Evolutionary conservation across 257 asterid species (phyloP), one percentile per base, ranked within the genome.

Genomic region (Sherardia arvensis): DNA sequence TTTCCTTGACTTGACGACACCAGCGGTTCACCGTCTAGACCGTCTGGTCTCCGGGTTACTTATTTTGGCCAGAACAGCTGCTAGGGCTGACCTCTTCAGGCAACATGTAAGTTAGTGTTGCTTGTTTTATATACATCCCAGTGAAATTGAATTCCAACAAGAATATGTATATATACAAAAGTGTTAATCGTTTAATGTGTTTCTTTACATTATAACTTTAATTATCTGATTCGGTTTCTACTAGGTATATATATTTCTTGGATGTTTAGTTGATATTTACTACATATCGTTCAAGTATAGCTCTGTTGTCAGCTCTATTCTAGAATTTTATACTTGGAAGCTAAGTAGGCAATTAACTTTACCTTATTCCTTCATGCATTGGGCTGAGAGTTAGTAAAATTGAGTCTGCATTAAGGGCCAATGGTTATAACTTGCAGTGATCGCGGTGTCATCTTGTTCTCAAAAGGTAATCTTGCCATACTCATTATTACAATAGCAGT

Each of bases 21-120:
- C 71, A 93, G 99, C 99, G 32, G 74, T 93, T 73, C 99, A 93
- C 80, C 85, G 97, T 65, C 72, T 93, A 61, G 99, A 93, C 77
- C 99, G 96, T 64, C 81, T 93, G 77, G 99, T 93, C 64, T 93
- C 99, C 11, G 99, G 99, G 61, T 95, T 93, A 76, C 99, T 93
- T 66, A 93, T 93, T 68, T 68, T 93, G 69, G 99, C 99, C 40
- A 87, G 97, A 78, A 93, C 71, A 71, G 87, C 97, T 69, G 75
- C 86, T 60, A 85, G 78, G 79, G 99, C 99, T 72, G 97, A 93
- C 74, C 69, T 65, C 33, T 93, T 93, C 79, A 77, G 99, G 78
- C 96, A 93, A 73, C 94, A 93, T 87, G 99, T 85, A 66, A 53
- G 43, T 48, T 53, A 33, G 59, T 51, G n/a, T n/a, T n/a, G 29